Evolutionary conservation across 352 stramenopile species (phyloP), one percentile per base, ranked within the genome.

Genomic region (Salisapilia sapeloensis): DNA sequence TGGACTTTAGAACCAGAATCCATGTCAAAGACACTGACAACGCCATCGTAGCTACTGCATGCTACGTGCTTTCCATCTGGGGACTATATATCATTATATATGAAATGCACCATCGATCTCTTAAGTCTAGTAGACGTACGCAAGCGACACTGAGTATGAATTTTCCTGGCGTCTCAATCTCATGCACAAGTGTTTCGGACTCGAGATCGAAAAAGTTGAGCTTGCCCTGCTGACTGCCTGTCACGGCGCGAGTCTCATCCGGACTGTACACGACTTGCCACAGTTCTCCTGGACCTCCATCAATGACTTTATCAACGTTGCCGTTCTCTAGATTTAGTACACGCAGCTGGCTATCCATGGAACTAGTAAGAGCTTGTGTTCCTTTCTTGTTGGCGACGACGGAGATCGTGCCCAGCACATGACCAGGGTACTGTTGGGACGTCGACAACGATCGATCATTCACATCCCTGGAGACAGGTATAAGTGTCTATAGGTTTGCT

Each of bases 181-280:
- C 69, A 19, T 76, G 58, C 40, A 61, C 59, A 34, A 82, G 67
- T 41, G 84, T 85, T 42, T 87, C 71, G 22, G 50, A 46, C 36
- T 85, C 63, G 12, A 87, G 42, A 42, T 92, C 69, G 25, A 87
- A 80, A 31, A 90, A 48, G 46, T 89, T 92, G 48, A 92, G 75
- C 46, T 89, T 91, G 26, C 75, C 70, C 44, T 85, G 66, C 40
- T 89, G 69, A 35, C 69, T 84, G 15, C 77, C 75, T 4, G 77
- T 79, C 32, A 64, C 71, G 26, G 89, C 40, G 28, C 82, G 71
- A 34, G 65, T 77, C 42, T 92, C 77, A 33, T 89, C 69, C 0
- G 67, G 71, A 32, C 60, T 84, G 44, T 89, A 89, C 29, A 60
- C 67, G 34, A 93, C 55, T 25, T 90, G 72, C 79, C 79, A 94